phyloP scores from a whole-genome alignment of 1,284 basidiomycete species.

The Rhodotorula sp. region DNA sequence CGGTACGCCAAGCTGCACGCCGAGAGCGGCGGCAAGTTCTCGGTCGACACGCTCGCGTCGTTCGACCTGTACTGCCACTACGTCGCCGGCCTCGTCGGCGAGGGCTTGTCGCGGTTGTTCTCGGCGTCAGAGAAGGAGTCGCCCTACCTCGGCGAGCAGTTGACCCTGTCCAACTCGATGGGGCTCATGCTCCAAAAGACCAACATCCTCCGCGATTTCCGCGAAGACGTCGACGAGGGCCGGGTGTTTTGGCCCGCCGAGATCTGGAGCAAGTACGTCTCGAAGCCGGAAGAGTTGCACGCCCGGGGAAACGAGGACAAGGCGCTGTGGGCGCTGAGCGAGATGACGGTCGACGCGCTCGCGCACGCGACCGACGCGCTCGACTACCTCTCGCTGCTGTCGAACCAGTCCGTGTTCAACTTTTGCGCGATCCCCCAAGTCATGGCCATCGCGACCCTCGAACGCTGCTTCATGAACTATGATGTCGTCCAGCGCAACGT shows the following conservation, averaged over 20 bases:
- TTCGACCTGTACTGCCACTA: constrained; percentile 99
- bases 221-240: constrained; percentile 82
- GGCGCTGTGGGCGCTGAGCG: constrained; percentile 76
- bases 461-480: constrained; percentile 89
- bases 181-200: constrained; percentile 97
- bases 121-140: constrained; percentile 82
- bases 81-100: constrained; percentile 95
- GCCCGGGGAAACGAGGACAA: constrained; percentile 57
- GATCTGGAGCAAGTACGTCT: constrained; percentile 73
- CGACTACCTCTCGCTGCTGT: constrained; percentile 84
- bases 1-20: constrained; percentile 84
- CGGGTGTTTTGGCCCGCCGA: constrained; percentile 95
- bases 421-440: constrained; percentile 93
- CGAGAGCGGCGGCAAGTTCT: constrained; percentile 52
- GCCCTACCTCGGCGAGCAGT: constrained; percentile 71
- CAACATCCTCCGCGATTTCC: constrained; percentile 94
- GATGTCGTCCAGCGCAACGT: constrained; percentile 85
- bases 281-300: constrained; percentile 59
- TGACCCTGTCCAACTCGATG: constrained; percentile 90
- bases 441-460: constrained; percentile 95
- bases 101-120: constrained; percentile 89
- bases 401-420: constrained; percentile 90
- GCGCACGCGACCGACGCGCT: constrained; percentile 79
- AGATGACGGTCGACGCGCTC: constrained; percentile 87
- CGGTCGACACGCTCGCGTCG: constrained; percentile 69